Percentiles rank a stretch among this genome's conserved stretches.
phyloP scores from a whole-genome alignment of 1,284 basidiomycete species.

The Ustilago shanxiensis region DNA sequence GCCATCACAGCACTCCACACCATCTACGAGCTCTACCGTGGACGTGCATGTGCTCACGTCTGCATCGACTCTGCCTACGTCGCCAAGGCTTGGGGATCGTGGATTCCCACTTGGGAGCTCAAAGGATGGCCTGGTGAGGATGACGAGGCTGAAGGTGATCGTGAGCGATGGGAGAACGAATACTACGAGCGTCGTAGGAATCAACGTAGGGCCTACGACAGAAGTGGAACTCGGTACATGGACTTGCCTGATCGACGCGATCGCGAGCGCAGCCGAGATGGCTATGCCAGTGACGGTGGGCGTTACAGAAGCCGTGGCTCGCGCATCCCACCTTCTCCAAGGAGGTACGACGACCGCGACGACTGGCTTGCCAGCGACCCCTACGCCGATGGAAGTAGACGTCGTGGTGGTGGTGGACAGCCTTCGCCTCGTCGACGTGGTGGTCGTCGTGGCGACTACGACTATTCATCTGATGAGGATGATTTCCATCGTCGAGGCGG shows the following conservation, averaged over 20 bases:
- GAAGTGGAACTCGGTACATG: slow-evolving; percentile 23
- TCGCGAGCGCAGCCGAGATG: slow-evolving; percentile 21
- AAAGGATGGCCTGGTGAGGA: slow-evolving; percentile 62
- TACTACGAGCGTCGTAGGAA: slow-evolving; percentile 34
- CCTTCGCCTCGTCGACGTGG: slow-evolving; percentile 15
- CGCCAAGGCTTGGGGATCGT: slow-evolving; percentile 65
- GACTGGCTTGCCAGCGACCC: slow-evolving; percentile 50
- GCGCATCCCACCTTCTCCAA: slow-evolving; percentile 10
- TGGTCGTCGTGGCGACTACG: slow-evolving; percentile 19
- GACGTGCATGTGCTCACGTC: slow-evolving; percentile 57
- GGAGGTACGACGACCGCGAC: slow-evolving; percentile 23
- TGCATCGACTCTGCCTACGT: slow-evolving; percentile 65
- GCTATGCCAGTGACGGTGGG: slow-evolving; percentile 40
- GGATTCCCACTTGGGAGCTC: slow-evolving; percentile 64
- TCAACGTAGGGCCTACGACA: slow-evolving; percentile 36
- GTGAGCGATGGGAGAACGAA: slow-evolving; percentile 29
- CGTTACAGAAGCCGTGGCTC: slow-evolving; percentile 20
- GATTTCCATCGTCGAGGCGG: slow-evolving; percentile 18
- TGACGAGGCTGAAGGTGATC: slow-evolving; percentile 33
- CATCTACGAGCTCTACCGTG: slow-evolving; percentile 52
- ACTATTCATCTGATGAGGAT: slow-evolving; percentile 49
- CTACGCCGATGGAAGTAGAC: slow-evolving; percentile 23
- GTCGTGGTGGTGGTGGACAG: slow-evolving; percentile 14
- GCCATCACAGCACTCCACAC: slow-evolving; percentile 53
- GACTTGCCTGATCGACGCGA: slow-evolving; percentile 23